Percentiles rank a stretch among this genome's conserved stretches.
Evolutionary conservation across 2,329 filamentous ascomycete species (phyloP).

Genomic region (Exophiala mesophila): DNA sequence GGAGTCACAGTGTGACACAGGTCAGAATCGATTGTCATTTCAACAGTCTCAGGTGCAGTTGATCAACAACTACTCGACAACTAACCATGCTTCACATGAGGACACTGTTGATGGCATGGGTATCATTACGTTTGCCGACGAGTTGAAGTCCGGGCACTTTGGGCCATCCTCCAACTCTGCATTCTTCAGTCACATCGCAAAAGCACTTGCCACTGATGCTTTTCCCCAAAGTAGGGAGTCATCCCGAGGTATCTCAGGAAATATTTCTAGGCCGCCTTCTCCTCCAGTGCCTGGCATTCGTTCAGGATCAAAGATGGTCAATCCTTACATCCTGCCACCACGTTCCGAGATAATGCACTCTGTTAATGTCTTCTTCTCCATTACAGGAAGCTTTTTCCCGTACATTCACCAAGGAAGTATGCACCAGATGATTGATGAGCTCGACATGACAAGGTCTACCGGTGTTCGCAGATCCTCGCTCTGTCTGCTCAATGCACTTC

Average conservation of each 20-base stretch:
- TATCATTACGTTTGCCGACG: conserved; percentile 33
- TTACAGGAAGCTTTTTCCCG: conserved; percentile 5
- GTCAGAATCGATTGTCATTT: too few relatives aligned
- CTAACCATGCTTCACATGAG: conserved; percentile 10
- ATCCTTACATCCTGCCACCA: conserved; percentile 4
- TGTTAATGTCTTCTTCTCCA: conserved; percentile 4
- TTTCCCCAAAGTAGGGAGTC: conserved; percentile 2
- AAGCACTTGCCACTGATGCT: conserved; percentile 1
- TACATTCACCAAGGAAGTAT: conserved; percentile 4
- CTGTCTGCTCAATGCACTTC: conserved; percentile 5
- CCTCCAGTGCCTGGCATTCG: background rate
- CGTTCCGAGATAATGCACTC: background rate
- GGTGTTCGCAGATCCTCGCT: conserved; percentile 2
- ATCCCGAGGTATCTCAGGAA: background rate
- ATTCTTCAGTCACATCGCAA: conserved; percentile 30
- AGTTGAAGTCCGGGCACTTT: conserved; percentile 29
- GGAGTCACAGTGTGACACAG: too few relatives aligned
- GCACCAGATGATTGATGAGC: conserved; percentile 3
- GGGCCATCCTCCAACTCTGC: conserved; percentile 5
- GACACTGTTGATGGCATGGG: conserved; percentile 34
- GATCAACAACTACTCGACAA: background rate
- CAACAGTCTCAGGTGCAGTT: too few relatives aligned
- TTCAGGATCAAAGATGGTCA: background rate
- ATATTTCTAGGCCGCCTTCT: conserved; percentile 2
- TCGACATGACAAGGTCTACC: conserved; percentile 4